Conservation (phyloP, 1,284 basidiomycete species). For the Pascua guehoae region DNA sequence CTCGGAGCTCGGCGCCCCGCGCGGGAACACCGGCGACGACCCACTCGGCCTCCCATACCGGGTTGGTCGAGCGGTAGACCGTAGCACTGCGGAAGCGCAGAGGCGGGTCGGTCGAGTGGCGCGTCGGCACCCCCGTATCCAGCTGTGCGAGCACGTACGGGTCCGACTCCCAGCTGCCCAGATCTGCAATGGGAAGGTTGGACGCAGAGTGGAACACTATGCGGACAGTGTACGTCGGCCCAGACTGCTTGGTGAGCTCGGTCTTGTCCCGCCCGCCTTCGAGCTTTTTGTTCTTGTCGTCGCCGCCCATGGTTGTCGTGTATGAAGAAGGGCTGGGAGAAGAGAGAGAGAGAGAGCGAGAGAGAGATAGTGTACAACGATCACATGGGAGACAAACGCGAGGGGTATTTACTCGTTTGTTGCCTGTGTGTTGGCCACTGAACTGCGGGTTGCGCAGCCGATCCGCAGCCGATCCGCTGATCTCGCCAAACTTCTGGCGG, state of each 20-base stretch:
- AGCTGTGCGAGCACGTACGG: slow-evolving; percentile 50
- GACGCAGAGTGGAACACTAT: slow-evolving; percentile 51
- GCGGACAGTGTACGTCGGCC: slow-evolving; percentile 48
- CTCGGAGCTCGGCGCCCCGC: slow-evolving; percentile 40
- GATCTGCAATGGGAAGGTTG: slow-evolving; percentile 52
- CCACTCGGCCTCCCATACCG: slow-evolving; percentile 52
- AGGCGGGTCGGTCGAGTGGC: slow-evolving; percentile 33
- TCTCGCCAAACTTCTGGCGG: no score
- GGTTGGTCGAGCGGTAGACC: slow-evolving; percentile 46
- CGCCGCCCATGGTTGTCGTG: slow-evolving; percentile 1
- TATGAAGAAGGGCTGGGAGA: no score
- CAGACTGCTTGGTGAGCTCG: slow-evolving; percentile 9
- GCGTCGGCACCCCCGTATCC: slow-evolving; percentile 1
- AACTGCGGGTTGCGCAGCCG: no score
- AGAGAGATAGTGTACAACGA: background rate
- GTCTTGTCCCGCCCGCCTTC: slow-evolving; percentile 9
- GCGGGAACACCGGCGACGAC: slow-evolving; percentile 52
- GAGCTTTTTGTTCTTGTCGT: slow-evolving; percentile 13
- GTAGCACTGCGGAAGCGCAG: slow-evolving; percentile 52
- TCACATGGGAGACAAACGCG: background rate
- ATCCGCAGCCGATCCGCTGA: no score
- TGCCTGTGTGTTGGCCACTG: no score
- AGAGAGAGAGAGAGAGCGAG: background rate
- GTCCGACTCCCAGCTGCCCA: slow-evolving; percentile 48
- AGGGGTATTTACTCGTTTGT: no score